Evolutionary conservation across 1,284 basidiomycete species (phyloP).

Genomic region (Heterobasidion parviporum): DNA sequence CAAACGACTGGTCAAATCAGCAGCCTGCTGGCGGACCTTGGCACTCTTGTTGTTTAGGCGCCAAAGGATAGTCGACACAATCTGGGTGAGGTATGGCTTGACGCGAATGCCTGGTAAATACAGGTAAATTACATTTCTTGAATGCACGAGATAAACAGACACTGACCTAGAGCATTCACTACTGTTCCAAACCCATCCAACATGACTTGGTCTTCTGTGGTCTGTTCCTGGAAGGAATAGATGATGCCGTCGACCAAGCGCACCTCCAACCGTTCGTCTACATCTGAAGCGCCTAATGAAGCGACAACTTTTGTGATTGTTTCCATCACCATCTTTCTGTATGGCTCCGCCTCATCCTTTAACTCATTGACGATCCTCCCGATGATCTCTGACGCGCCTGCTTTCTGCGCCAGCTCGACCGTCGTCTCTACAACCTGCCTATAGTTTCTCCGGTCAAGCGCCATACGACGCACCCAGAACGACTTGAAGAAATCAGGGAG

Average conservation of each 20-base stretch:
- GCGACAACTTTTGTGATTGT: slow-evolving; percentile 96
- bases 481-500: slow-evolving; percentile 99
- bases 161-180: slow-evolving; percentile 76
- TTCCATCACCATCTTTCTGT: slow-evolving; percentile 99
- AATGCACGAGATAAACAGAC: background rate
- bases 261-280: slow-evolving; percentile 93
- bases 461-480: slow-evolving; percentile 98
- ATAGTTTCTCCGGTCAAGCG: slow-evolving; percentile 93
- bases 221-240: slow-evolving; percentile 99
- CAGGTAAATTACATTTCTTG: background rate
- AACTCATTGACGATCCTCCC: slow-evolving; percentile 93
- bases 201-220: slow-evolving; percentile 98
- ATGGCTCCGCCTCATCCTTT: slow-evolving; percentile 95
- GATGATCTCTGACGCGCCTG: slow-evolving; percentile 94
- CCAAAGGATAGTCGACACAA: slow-evolving; percentile 99
- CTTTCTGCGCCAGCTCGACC: slow-evolving; percentile 94
- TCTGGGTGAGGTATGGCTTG: slow-evolving; percentile 97
- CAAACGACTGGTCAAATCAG: slow-evolving; percentile 90
- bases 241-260: slow-evolving; percentile 97
- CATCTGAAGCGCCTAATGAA: slow-evolving; percentile 89
- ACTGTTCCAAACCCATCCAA: slow-evolving; percentile 97
- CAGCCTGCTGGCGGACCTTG: slow-evolving; percentile 98
- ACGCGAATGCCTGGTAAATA: slow-evolving; percentile 66
- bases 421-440: slow-evolving; percentile 98
- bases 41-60: slow-evolving; percentile 99